Conservation (phyloP, 148 eudicot genomes). For the Diospyros kaki region DNA sequence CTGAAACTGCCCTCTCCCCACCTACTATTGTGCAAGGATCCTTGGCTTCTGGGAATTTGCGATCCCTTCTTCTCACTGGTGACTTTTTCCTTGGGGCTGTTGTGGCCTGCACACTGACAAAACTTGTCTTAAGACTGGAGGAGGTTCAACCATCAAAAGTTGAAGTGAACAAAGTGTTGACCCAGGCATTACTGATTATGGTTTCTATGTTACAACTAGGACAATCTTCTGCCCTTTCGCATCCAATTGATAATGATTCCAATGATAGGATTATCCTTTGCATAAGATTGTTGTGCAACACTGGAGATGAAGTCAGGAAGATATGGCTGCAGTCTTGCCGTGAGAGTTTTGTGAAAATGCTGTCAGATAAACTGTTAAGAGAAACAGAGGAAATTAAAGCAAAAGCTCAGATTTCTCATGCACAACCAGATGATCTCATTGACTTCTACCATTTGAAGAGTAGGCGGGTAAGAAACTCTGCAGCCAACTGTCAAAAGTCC, state of each 20-base stretch:
- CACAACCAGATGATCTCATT: conserved; percentile 87
- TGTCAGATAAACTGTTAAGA: conserved; percentile 72
- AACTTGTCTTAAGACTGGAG: conserved; percentile 65
- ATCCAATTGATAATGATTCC: conserved; percentile 80
- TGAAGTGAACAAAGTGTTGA: conserved; percentile 67
- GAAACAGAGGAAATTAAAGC: conserved; percentile 83
- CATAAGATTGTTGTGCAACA: conserved; percentile 61
- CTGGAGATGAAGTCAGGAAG: conserved; percentile 54
- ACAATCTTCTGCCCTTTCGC: conserved; percentile 73
- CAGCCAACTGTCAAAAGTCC: neutral
- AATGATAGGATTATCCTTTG: conserved; percentile 68
- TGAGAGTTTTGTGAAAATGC: conserved; percentile 82
- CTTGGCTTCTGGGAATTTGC: conserved; percentile 55
- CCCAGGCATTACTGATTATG: conserved; percentile 50
- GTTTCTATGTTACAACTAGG: conserved; percentile 79
- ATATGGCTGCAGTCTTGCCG: conserved; percentile 82
- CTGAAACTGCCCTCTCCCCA: conserved; percentile 67
- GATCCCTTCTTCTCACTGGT: conserved; percentile 73
- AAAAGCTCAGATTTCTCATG: conserved; percentile 69
- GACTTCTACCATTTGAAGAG: conserved; percentile 89
- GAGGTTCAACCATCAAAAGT: conserved; percentile 79
- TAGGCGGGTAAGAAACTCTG: conserved; percentile 48
- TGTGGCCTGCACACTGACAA: conserved; percentile 67
- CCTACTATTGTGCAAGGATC: conserved; percentile 68
- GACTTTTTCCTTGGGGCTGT: conserved; percentile 83